These are phyloP conservation scores for Annulohypoxylon truncatum DNA, from an alignment of 2,329 filamentous ascomycete species.

Conservation along the genomic window DNA sequence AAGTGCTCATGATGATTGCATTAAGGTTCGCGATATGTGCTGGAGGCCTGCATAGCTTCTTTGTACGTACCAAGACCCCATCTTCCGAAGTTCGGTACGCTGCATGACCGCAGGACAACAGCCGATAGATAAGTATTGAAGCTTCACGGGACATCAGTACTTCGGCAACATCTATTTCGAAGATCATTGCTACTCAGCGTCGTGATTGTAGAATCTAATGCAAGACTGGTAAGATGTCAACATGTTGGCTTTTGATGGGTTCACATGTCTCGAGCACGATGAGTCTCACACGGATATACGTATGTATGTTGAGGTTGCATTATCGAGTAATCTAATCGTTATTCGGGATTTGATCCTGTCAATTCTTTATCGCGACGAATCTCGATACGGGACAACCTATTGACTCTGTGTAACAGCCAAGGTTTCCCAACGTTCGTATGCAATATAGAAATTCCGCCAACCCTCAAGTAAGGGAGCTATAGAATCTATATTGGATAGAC, in stretches of 20 bases:
- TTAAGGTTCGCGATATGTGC: neutral
- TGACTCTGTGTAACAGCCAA: conserved; percentile 20
- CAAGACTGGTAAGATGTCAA: neutral
- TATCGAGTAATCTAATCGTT: conserved; percentile 27
- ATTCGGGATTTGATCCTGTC: conserved; percentile 15
- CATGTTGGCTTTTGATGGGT: neutral
- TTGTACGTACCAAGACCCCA: conserved; percentile 1
- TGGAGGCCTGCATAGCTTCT: neutral
- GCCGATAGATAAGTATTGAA: neutral
- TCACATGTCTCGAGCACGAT: conserved; percentile 29
- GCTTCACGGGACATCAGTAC: neutral
- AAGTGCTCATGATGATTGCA: neutral
- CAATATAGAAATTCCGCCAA: conserved; percentile 5
- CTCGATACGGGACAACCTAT: conserved; percentile 19
- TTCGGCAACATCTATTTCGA: neutral
- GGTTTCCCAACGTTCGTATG: conserved; percentile 12
- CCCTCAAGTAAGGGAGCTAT: conserved; percentile 28
- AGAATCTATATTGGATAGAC: conserved; percentile 14
- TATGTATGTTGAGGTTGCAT: conserved; percentile 22
- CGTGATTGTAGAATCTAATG: neutral
- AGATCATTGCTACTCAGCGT: conserved; percentile 1
- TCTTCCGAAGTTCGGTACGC: neutral
- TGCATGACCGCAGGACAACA: conserved; percentile 14
- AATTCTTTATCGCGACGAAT: conserved; percentile 11
- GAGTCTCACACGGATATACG: conserved; percentile 17